phyloP scores from a whole-genome alignment of 208 protist species.

The Trypanosoma cruzi region DNA sequence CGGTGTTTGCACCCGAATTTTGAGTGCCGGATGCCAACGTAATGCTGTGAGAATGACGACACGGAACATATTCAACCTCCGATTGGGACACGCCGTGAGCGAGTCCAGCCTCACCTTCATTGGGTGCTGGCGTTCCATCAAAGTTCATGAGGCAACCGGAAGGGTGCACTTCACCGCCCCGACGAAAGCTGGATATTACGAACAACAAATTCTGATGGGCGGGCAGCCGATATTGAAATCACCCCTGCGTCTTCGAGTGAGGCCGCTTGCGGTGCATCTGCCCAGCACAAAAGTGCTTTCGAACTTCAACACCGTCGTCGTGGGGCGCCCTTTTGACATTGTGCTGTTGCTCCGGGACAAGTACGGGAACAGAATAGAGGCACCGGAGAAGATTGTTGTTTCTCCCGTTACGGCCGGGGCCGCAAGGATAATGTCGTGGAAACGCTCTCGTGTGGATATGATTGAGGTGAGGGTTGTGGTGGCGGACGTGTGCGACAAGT shows the following conservation, averaged over 20 bases:
- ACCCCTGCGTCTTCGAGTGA: slow-evolving; percentile 54
- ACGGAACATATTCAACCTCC: slow-evolving; percentile 30
- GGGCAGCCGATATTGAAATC: slow-evolving; percentile 70
- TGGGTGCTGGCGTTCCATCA: slow-evolving; percentile 23
- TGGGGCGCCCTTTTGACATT: slow-evolving; percentile 56
- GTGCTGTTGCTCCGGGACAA: slow-evolving; percentile 41
- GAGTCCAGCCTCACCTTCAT: slow-evolving; percentile 44
- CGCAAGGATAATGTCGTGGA: slow-evolving; percentile 14
- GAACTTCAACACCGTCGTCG: slow-evolving; percentile 59
- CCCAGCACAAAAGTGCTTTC: slow-evolving; percentile 32
- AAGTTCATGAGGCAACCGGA: background rate
- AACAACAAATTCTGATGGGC: slow-evolving; percentile 58
- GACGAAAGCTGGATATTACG: slow-evolving; percentile 39
- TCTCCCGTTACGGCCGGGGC: slow-evolving; percentile 10
- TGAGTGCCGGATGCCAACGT: slow-evolving; percentile 19
- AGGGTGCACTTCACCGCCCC: slow-evolving; percentile 49
- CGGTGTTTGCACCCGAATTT: slow-evolving; percentile 24
- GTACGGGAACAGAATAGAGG: slow-evolving; percentile 47
- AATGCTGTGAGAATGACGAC: slow-evolving; percentile 9
- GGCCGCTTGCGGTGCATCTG: slow-evolving; percentile 36
- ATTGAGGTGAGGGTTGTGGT: slow-evolving; percentile 24
- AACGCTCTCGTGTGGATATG: slow-evolving; percentile 8
- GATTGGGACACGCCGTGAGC: slow-evolving; percentile 26
- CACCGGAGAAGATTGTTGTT: slow-evolving; percentile 5
- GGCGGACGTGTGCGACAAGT: slow-evolving; percentile 14